phyloP scores from a whole-genome alignment of 176 grass and related monocot species.

The Oryza meridionalis region DNA sequence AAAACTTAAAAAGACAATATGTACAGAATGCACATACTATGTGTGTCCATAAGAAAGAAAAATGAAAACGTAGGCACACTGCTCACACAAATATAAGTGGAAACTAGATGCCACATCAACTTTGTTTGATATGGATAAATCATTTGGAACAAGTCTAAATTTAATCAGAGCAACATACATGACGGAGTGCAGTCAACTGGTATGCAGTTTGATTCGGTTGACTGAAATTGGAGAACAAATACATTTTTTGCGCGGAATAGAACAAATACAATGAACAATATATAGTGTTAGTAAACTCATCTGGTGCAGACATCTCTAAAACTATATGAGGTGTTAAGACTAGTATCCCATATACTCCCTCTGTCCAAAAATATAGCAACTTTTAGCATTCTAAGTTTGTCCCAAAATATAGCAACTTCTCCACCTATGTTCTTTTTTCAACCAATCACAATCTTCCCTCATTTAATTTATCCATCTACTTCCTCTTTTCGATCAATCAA shows the following conservation, averaged over 20 bases:
- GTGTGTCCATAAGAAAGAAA: not conserved
- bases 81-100: not conserved
- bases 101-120: constrained; percentile 18
- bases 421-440: no score
- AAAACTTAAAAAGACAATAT: constrained; percentile 6
- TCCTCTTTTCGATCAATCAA: no score
- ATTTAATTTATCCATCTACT: no score
- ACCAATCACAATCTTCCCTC: no score
- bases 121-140: not conserved
- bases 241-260: not conserved
- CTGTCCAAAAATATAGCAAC: no score
- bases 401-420: no score
- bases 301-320: not conserved
- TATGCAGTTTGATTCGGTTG: no score
- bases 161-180: not conserved
- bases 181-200: not conserved
- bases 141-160: not conserved
- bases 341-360: not conserved
- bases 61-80: not conserved
- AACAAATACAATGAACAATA: not conserved
- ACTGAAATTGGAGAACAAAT: no score
- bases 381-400: no score
- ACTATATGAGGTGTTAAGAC: not conserved
- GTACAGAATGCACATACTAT: not conserved
- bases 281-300: not conserved